phyloP scores from a whole-genome alignment of 495 filamentous ascomycete genomes.

The Aspergillus incahuasiensis region DNA sequence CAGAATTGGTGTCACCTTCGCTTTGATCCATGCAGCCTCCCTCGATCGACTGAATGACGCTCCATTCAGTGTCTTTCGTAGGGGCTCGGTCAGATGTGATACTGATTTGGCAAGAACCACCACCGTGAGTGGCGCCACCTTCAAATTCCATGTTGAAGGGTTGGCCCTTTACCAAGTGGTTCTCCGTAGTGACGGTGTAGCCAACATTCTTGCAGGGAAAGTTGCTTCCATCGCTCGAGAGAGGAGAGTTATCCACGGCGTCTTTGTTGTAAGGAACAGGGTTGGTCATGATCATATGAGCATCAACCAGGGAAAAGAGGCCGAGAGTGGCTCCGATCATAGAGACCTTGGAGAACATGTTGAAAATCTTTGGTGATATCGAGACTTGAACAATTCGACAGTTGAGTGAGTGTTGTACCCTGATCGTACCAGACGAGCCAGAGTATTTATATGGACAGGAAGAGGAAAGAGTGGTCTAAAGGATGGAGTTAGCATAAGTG shows the following conservation, averaged over 20 bases:
- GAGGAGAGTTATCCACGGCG: conserved; percentile 56
- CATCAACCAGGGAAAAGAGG: conserved; percentile 42
- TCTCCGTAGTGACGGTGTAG: conserved; percentile 26
- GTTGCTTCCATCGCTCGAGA: conserved; percentile 54
- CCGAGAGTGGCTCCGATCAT: conserved; percentile 43
- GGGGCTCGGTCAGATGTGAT: conserved; percentile 69
- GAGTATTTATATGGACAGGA: conserved; percentile 18
- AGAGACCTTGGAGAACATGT: conserved; percentile 38
- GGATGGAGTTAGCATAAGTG: too few relatives aligned
- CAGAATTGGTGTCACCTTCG: conserved; percentile 41
- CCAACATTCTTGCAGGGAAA: conserved; percentile 70
- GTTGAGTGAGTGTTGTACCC: conserved; percentile 19
- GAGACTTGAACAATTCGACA: conserved; percentile 24
- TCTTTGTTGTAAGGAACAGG: conserved; percentile 61
- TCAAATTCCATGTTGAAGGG: conserved; percentile 26
- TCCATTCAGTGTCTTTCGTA: conserved; percentile 51
- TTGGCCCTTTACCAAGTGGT: conserved; percentile 29
- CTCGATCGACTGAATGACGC: conserved; percentile 77
- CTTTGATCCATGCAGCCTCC: conserved; percentile 69
- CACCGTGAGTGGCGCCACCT: conserved; percentile 69
- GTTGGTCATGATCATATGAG: conserved; percentile 66
- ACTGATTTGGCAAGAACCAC: conserved; percentile 83
- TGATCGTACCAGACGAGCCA: conserved; percentile 43
- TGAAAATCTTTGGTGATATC: conserved; percentile 22
- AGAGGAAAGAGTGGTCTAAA: too few relatives aligned